A percentile compares a stretch with the other conserved stretches of the same genome.
phyloP scores from a whole-genome alignment of 805 yeast species.

The Hanseniaspora hatyaiensis region DNA sequence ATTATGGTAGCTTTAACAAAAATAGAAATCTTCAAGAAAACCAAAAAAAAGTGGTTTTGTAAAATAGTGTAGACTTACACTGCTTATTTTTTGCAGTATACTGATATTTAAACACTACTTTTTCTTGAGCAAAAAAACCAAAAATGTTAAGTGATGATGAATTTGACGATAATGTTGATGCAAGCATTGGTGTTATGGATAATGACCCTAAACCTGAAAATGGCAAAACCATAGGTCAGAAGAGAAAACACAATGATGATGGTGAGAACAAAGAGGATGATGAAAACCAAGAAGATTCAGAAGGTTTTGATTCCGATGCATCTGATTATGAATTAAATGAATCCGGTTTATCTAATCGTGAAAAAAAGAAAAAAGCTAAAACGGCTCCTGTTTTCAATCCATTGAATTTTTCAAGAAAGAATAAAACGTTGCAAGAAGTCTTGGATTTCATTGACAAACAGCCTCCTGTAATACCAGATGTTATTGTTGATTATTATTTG shows the following conservation, averaged over 20 bases:
- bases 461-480: constrained; percentile 93
- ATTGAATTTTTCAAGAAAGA: constrained; percentile 64
- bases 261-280: constrained; percentile 17
- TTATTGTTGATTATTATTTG: constrained; percentile 85
- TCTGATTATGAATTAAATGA: constrained; percentile 14
- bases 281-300: constrained; percentile 18
- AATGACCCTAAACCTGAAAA: neutral
- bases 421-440: constrained; percentile 72
- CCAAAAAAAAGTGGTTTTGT: too few species aligned
- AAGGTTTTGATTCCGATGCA: constrained; percentile 17
- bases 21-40: too few species aligned
- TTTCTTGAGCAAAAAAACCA: too few species aligned
- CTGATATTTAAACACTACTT: too few species aligned
- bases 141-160: constrained; percentile 22
- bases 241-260: constrained; percentile 20
- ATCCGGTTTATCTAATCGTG: constrained; percentile 19
- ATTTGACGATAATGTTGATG: constrained; percentile 30
- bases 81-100: too few species aligned
- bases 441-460: constrained; percentile 83
- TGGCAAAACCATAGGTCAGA: constrained; percentile 21
- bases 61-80: too few species aligned
- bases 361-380: constrained; percentile 24
- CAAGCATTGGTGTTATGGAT: constrained; percentile 20
- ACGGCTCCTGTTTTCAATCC: constrained; percentile 35
- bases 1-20: too few species aligned